A percentile compares a stretch with the other conserved stretches of the same genome.
Conservation (phyloP, 345 rosid species). For the Populus tremula region DNA sequence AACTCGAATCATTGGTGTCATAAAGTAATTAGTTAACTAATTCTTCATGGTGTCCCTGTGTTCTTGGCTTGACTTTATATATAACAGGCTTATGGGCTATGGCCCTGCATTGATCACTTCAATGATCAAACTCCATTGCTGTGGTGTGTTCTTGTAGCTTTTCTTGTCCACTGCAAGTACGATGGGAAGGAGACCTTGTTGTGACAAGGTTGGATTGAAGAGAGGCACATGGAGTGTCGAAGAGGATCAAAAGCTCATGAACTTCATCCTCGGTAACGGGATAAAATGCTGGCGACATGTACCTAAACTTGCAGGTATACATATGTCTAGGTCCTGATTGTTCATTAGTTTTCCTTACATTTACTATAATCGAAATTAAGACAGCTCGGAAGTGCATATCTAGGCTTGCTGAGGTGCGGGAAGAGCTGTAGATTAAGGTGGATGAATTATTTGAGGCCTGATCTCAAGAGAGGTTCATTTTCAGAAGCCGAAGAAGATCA, state of each 20-base stretch:
- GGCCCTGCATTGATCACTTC: not conserved
- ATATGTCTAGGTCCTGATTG: not conserved
- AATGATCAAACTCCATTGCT: not conserved
- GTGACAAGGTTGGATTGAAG: conserved; percentile 13
- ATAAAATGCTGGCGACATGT: conserved; percentile 16
- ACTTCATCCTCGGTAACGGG: conserved; percentile 13
- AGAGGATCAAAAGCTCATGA: conserved; percentile 17
- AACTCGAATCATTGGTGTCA: too few species aligned
- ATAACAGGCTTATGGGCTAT: too few species aligned
- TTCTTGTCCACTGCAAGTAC: not conserved
- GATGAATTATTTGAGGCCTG: conserved; percentile 27
- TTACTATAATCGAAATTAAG: too few species aligned
- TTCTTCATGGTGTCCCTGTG: too few species aligned
- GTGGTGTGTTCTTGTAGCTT: too few species aligned
- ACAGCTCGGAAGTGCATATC: too few species aligned
- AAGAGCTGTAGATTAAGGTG: conserved; percentile 26
- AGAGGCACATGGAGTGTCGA: conserved; percentile 22
- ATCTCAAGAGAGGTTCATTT: conserved; percentile 19
- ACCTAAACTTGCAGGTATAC: conserved; percentile 25
- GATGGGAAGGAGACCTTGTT: conserved; percentile 25
- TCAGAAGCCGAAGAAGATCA: conserved; percentile 18
- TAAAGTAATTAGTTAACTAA: too few species aligned
- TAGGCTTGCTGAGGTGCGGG: conserved; percentile 22
- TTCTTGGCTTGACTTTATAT: too few species aligned
- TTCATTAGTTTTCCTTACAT: too few species aligned